Evolutionary conservation across 345 rosid genomes (phyloP), one percentile per base, ranked within the genome.

Genomic region (Theobroma cacao): DNA sequence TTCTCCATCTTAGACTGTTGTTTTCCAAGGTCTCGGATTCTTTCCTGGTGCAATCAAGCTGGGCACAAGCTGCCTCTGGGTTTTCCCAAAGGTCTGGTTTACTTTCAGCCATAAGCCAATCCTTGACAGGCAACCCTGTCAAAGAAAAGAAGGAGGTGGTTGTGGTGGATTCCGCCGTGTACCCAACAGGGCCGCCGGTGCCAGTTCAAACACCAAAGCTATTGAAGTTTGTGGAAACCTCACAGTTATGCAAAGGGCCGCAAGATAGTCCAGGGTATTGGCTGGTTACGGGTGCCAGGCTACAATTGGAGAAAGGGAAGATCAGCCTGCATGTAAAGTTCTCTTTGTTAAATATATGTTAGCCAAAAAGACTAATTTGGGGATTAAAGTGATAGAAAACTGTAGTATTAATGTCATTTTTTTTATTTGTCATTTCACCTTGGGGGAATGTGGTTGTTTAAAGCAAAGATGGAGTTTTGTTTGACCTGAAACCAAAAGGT

Each of bases 231-330:
- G 93, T 96, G 0, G 98, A 94, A 47, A 87, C 85, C 18, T 87
- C 97, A 17, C 95, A 96, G 74, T 40, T 87, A 69, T 91, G 90
- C 73, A 87, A 83, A 83, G 98, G 98, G 40, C 97, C 99, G 12
- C 90, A 86, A 78, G 90, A 96, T 71, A 88, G 88, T 62, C 99
- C 99, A 3, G 99, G 99, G 33, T 92, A 96, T 79, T 96, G 99
- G 99, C 76, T 94, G 59, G 93, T 91, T 18, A 94, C 95, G 3
- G 98, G 95, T 45, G 95, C 92, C 59, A 85, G 84, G 86, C 84
- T 96, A 65, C 85, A 91, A 11, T 52, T 91, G 82, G 95, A 92
- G 34, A 90, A 82, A 72, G 97, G 98, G 18, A 96, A 94, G 84
- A 90, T 94, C 26, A 84, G 91, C 76, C 63, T 94, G 48, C 93